Evolutionary conservation across 2,329 filamentous ascomycete genomes (phyloP), one percentile per base, ranked within the genome.

Genomic region (Dactylellina leptospora): DNA sequence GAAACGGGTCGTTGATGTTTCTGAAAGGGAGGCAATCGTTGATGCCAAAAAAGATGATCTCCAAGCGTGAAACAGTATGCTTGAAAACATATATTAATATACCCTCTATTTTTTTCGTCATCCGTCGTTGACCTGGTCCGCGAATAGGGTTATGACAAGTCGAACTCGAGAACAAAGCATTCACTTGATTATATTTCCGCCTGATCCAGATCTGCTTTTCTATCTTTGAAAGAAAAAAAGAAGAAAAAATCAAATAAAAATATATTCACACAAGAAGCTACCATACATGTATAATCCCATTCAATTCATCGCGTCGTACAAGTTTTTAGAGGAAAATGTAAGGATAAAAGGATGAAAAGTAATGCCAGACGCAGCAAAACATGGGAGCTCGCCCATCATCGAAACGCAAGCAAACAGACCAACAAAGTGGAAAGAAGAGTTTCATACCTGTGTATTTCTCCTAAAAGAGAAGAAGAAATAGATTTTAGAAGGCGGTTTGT

Each of bases 291-390:
- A 42, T 55, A 23, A 9, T 55, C 28, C 51, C 33, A 55, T 42
- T 27, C 51, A 10, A 38, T 53, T 58, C 38, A 58, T 58, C 42
- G 56, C 56, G 40, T 60, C 56, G 25, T 60, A 38, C 44, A 22
- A 20, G 40, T 20, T 6, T 18, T 20, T 16, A 50, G 9, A 10
- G 5, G 28, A 23, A 25, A 50, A 38, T 6, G 20, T 27, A 27
- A 50, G 42, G 20, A 40, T 36, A 9, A 60, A 38, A 40, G 54
- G 11, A 54, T 13, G 25, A 60, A 20, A 25, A 23, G 16, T 9
- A 48, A 48, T 13, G 13, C 44, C 18, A 48, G 30, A 8, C 27
- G 36, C 11, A 55, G 9, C 8, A 16, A 22, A 16, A 25, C 8
- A 40, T 40, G 50, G 30, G 30, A 54, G 50, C 30, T 54, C 16